Evolutionary conservation across 345 rosid genomes (phyloP).

Genomic region (Luvunga scandens): DNA sequence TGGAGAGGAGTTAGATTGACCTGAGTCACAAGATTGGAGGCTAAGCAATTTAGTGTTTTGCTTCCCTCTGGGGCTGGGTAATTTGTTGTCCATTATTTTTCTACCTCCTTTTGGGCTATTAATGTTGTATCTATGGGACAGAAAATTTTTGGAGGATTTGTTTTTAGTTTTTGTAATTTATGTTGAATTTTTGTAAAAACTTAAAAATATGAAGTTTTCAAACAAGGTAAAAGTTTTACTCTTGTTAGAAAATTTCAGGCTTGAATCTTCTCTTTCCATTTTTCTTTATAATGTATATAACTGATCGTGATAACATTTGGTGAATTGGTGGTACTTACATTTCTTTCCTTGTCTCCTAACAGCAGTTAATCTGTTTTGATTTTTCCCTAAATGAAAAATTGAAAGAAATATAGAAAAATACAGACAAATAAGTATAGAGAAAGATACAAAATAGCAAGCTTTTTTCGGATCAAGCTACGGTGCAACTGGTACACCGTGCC

Average conservation of each 20-base stretch:
- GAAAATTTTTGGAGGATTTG: constrained; percentile 27
- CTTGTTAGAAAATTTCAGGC: background rate
- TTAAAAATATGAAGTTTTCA: constrained; percentile 11
- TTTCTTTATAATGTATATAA: too few relatives aligned
- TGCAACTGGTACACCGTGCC: too few relatives aligned
- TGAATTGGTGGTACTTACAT: background rate
- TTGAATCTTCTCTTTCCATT: background rate
- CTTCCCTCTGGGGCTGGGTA: constrained; percentile 29
- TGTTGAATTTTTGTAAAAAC: constrained; percentile 23
- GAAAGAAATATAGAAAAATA: background rate
- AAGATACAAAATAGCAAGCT: too few relatives aligned
- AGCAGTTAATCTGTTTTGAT: background rate
- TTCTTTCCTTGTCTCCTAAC: background rate
- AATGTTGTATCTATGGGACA: constrained; percentile 17
- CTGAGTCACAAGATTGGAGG: constrained; percentile 28
- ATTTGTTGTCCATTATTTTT: constrained; percentile 29
- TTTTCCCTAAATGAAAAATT: too few relatives aligned
- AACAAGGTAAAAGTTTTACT: background rate
- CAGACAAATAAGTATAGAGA: too few relatives aligned
- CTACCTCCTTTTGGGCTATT: constrained; percentile 27
- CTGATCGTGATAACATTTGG: too few relatives aligned
- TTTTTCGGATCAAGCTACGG: too few relatives aligned
- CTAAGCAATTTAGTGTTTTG: constrained; percentile 28
- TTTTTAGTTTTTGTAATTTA: constrained; percentile 15
- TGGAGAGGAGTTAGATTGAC: constrained; percentile 25